phyloP scores from a whole-genome alignment of 129 eudicot genomes.

The Flaveria linearis region DNA sequence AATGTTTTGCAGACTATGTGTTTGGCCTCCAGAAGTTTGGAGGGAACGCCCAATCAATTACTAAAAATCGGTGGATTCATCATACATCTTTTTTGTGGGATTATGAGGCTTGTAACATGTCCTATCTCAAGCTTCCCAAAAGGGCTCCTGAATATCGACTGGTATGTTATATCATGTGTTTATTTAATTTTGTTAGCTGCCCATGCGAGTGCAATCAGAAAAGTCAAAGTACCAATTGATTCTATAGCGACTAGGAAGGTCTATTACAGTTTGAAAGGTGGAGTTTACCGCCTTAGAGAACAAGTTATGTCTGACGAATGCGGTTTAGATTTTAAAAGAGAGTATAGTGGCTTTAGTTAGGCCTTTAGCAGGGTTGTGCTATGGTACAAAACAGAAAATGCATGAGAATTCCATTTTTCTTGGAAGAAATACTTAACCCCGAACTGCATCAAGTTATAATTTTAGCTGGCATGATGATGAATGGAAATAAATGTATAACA shows the following conservation, averaged over 20 bases:
- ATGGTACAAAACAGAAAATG: too few relatives aligned
- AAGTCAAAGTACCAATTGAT: not conserved
- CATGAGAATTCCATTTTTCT: not conserved
- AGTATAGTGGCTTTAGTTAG: too few relatives aligned
- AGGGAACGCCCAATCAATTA: slow-evolving; percentile 92
- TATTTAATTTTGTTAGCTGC: not conserved
- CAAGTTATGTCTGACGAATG: not conserved
- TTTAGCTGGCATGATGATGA: not conserved
- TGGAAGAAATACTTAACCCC: not conserved
- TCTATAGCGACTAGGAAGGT: not conserved
- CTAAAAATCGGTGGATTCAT: slow-evolving; percentile 84
- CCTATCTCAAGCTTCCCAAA: slow-evolving; percentile 70
- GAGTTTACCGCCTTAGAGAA: not conserved
- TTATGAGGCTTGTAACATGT: slow-evolving; percentile 68
- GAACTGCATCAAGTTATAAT: not conserved
- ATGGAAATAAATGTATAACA: not conserved
- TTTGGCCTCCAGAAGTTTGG: slow-evolving; percentile 86
- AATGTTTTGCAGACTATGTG: slow-evolving; percentile 57
- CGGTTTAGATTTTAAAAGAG: not conserved
- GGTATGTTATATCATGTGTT: slow-evolving; percentile 42
- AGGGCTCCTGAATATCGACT: slow-evolving; percentile 45
- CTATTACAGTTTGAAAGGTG: not conserved
- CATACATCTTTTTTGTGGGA: slow-evolving; percentile 97
- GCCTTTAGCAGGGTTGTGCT: too few relatives aligned
- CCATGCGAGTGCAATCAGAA: not conserved